These are phyloP conservation scores for Nicotiana obtusifolia DNA, from an alignment of 257 asterid species.

Conservation along the genomic window DNA sequence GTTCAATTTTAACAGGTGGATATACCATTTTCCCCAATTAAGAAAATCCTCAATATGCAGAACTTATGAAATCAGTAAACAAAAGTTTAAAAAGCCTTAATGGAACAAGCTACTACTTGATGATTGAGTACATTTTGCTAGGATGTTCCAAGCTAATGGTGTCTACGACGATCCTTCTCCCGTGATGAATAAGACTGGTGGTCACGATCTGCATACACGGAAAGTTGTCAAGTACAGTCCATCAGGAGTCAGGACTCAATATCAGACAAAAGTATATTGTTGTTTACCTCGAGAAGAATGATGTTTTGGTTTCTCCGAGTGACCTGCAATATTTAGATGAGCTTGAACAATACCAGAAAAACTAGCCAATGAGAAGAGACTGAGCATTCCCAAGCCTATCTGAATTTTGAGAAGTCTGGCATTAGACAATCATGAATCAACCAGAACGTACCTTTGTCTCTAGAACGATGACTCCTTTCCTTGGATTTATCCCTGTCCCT, in stretches of 20 bases:
- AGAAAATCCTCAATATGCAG: neutral
- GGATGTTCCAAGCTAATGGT: conserved; percentile 37
- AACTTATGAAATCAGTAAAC: neutral
- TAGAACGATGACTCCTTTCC: conserved; percentile 68
- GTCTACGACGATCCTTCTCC: conserved; percentile 76
- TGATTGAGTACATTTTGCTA: neutral
- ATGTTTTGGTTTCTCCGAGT: conserved; percentile 56
- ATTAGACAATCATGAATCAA: conserved; percentile 41
- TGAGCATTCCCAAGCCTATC: neutral
- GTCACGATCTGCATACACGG: conserved; percentile 51
- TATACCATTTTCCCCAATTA: neutral
- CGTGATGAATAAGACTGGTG: conserved; percentile 59
- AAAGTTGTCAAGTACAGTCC: neutral
- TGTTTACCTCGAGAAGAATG: conserved; percentile 71
- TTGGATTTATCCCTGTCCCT: conserved; percentile 60
- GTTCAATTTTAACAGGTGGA: neutral
- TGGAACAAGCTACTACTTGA: neutral
- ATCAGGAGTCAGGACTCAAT: neutral
- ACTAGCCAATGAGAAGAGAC: neutral
- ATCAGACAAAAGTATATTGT: neutral
- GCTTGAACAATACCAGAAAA: conserved; percentile 8
- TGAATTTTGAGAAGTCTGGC: neutral
- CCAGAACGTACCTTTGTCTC: conserved; percentile 51
- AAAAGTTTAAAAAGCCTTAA: neutral
- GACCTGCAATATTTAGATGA: conserved; percentile 34